Base-by-base conservation (phyloP, 495 filamentous ascomycete species). In the Aspergillus homomorphus region DNA sequence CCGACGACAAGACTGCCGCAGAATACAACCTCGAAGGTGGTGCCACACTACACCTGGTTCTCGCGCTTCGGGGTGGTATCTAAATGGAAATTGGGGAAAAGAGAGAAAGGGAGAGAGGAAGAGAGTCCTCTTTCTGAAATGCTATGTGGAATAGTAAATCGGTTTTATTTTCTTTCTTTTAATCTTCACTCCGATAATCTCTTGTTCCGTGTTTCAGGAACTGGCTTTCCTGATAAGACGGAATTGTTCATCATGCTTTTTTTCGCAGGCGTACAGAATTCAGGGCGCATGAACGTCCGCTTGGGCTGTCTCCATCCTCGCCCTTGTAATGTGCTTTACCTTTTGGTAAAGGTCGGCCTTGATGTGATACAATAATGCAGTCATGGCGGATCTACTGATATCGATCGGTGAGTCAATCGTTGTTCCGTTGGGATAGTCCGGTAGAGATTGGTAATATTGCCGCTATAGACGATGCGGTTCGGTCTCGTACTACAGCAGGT, bases 11-110 rank as follows among this genome's bases (percentile, higher is more conserved):
- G 75, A 90, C 85, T 49, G 92, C 89, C 18, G 73, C 76, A 24
- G 92, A 96, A 69, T 96, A 96, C 70, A 82, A 82, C 51, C 89
- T 98, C 42, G 91, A 95, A 72, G 91, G 91, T 54, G 95, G 94
- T 20, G 89, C 90, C 21, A 98, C 93, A 38, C 82, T 98, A 62
- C 94, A 98, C 82, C 78, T 98, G 63, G 94, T 98, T 53, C 83
- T 98, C 58, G 95, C 94, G 57, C 84, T 98, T 44, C 82, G 94
- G 62, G 94, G 94, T 30, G 94, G 91, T 9, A 4, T 51, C 23
- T 51, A 18, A 50, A 20, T 67, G 53, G 23, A 22, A 53, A 48
- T n/a, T n/a, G n/a, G n/a, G n/a, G 50, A 18, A 6, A 50, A 20
- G 22, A 12, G 48, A 49, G 48, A 23, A 24, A 50, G 46, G 26